phyloP scores from a whole-genome alignment of 2,329 filamentous ascomycete species.

The Claviceps paspali region DNA sequence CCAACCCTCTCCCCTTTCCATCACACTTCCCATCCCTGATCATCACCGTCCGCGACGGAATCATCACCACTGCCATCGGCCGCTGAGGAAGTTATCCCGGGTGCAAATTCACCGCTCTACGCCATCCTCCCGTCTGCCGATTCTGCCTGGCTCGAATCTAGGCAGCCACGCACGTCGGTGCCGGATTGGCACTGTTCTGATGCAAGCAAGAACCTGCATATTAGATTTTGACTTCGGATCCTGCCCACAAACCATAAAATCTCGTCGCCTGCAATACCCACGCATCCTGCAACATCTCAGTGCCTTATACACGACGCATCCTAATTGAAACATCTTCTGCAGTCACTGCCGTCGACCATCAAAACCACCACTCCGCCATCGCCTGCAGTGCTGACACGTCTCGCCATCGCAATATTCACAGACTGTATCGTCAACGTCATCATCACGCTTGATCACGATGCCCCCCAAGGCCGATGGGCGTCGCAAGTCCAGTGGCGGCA shows the following conservation, averaged over 20 bases:
- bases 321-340: constrained; percentile 1
- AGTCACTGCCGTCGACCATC: not conserved
- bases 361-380: not conserved
- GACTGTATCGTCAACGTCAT: not conserved
- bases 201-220: constrained; percentile 6
- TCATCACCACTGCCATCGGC: constrained; percentile 10
- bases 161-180: constrained; percentile 1
- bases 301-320: not conserved
- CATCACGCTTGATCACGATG: constrained; percentile 12
- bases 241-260: constrained; percentile 2
- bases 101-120: constrained; percentile 11
- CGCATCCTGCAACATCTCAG: not conserved
- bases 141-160: constrained; percentile 14
- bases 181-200: constrained; percentile 10
- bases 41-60: constrained; percentile 15
- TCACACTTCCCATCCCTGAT: constrained; percentile 8
- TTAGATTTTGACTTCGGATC: not conserved
- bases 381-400: not conserved
- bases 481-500: constrained; percentile 24
- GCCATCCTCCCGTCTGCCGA: constrained; percentile 16
- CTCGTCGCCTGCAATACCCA: not conserved
- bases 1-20: constrained; percentile 9
- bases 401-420: not conserved
- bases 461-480: constrained; percentile 20
- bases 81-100: constrained; percentile 1